A percentile compares a stretch with the other conserved stretches of the same genome.
Conservation (phyloP, 1,284 basidiomycete genomes). For the Cystobasidium pallidum region DNA sequence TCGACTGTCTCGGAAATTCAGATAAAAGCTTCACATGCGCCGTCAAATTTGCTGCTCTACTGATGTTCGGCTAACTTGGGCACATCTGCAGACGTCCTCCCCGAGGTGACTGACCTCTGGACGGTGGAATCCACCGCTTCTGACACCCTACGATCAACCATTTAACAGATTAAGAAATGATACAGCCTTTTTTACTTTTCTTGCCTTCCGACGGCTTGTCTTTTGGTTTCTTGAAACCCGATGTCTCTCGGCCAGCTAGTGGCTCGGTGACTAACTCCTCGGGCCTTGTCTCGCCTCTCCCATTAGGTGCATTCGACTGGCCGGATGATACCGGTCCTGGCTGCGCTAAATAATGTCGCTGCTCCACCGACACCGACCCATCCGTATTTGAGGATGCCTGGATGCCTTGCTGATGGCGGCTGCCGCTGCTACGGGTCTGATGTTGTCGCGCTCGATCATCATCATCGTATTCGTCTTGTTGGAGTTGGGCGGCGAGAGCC, state of each 20-base stretch:
- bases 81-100: no score
- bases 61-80: no score
- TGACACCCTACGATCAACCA: no score
- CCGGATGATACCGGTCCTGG: background rate
- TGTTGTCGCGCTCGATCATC: conserved; percentile 22
- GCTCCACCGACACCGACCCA: background rate
- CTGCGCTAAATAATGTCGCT: background rate
- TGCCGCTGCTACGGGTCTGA: conserved; percentile 3
- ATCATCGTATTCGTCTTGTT: conserved; percentile 47
- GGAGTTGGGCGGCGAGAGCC: conserved; percentile 44
- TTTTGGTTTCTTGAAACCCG: conserved; percentile 8
- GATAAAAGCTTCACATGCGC: no score
- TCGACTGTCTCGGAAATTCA: no score
- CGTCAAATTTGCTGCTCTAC: no score
- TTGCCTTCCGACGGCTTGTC: conserved; percentile 19
- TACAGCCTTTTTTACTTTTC: conserved; percentile 40
- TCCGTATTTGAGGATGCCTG: background rate
- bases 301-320: background rate
- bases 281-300: conserved; percentile 3
- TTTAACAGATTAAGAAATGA: conserved; percentile 42
- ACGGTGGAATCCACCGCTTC: no score
- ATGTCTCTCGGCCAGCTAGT: conserved; percentile 14
- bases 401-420: background rate
- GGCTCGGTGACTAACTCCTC: conserved; percentile 6
- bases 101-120: no score